Evolutionary conservation across 257 asterid genomes (phyloP), one percentile per base, ranked within the genome.

Genomic region (Primulina tabacum): DNA sequence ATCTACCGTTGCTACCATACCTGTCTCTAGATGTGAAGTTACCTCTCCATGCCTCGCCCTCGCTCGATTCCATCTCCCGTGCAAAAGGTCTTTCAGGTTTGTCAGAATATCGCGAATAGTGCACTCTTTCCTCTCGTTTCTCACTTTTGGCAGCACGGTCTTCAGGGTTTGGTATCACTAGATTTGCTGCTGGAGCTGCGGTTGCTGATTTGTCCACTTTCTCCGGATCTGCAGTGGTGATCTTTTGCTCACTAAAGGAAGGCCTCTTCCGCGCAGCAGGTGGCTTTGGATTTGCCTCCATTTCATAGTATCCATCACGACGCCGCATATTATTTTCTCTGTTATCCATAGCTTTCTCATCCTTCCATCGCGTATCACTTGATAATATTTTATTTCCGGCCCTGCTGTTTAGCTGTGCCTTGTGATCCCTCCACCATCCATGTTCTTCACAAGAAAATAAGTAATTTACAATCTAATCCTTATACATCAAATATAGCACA

Each of bases 221-320:
- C 74, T 79, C 88, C 9, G 84, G 58, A 73, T 84, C 92, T 12
- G 79, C 55, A 14, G 84, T 5, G 20, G 57, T 75, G 33, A 83
- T 53, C 84, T 92, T 90, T 73, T 83, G 87, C 83, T 92, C 97
- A 70, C 93, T 80, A 68, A 92, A 92, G 53, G 97, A 73, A 53
- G 90, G 92, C 79, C 98, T 77, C 81, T 78, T 92, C 70, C 83
- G 81, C 16, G 65, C 68, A 30, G 65, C 69, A 30, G 81, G 79
- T 70, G 89, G 88, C 64, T 82, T 84, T 55, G 75, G 87, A 71
- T 81, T 87, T 74, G 79, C 82, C 78, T 82, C 91, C 79, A 80
- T 68, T 73, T 90, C 89, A 62, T 79, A 80, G 81, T 82, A 89
- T 72, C 88, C 86, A 72, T 89, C 96, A 71, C 89, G 96, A 69